A percentile compares a stretch with the other conserved stretches of the same genome.
Conservation (phyloP, 2,329 filamentous ascomycete genomes). For the Ascochyta pisi region DNA sequence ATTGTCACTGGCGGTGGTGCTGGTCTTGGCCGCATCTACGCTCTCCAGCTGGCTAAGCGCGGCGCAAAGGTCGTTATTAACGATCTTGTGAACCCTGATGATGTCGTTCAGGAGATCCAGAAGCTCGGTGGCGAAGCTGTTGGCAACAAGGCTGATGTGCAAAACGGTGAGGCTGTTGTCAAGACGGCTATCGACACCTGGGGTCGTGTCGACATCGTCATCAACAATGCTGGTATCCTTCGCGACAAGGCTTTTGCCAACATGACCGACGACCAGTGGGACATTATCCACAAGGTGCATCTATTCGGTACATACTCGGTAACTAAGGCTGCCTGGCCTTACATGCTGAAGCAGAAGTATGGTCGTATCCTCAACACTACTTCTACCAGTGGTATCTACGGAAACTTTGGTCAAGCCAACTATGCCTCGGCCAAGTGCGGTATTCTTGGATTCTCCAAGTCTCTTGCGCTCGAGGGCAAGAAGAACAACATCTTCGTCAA, state of each 20-base stretch:
- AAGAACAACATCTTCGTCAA: conserved; percentile 99
- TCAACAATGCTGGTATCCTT: conserved; percentile 98
- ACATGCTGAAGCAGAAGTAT: conserved; percentile 98
- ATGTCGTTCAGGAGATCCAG: conserved; percentile 90
- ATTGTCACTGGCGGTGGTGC: conserved; percentile 48
- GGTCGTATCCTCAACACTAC: conserved; percentile 97
- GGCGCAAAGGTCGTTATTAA: conserved; percentile 92
- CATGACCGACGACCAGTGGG: conserved; percentile 95
- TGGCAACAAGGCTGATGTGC: conserved; percentile 90
- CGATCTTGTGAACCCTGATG: conserved; percentile 90
- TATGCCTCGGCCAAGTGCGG: conserved; percentile 77
- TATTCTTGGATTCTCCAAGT: conserved; percentile 93
- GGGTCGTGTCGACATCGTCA: conserved; percentile 89
- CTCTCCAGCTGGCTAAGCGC: conserved; percentile 82
- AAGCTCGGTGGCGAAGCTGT: conserved; percentile 87
- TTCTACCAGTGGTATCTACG: conserved; percentile 96
- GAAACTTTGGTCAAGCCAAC: conserved; percentile 98
- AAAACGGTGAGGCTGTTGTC: conserved; percentile 89
- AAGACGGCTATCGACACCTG: conserved; percentile 93
- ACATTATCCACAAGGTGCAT: conserved; percentile 90
- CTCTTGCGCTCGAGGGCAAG: conserved; percentile 87
- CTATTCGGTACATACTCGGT: conserved; percentile 94
- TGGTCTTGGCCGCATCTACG: conserved; percentile 87
- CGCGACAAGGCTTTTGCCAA: conserved; percentile 97
- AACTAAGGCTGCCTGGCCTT: conserved; percentile 96